A percentile compares a stretch with the other conserved stretches of the same genome.
phyloP scores from a whole-genome alignment of 2,329 filamentous ascomycete species.

The Chaetomiaceae sp. region DNA sequence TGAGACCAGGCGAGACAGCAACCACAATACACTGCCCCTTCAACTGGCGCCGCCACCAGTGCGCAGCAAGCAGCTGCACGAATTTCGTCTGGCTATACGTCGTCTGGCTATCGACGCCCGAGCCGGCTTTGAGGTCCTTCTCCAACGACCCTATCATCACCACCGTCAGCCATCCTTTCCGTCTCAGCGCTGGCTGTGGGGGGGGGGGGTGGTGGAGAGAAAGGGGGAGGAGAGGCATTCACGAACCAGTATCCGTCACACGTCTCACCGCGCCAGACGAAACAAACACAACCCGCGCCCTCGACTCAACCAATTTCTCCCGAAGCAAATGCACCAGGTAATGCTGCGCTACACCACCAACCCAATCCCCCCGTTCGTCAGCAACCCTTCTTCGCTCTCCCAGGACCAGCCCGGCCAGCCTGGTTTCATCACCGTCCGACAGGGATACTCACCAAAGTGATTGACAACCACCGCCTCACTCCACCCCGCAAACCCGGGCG shows the following conservation, averaged over 20 bases:
- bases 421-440: too few species aligned
- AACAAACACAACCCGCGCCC: slow-evolving; percentile 46
- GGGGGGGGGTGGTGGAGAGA: too few species aligned
- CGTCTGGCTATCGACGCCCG: slow-evolving; percentile 29
- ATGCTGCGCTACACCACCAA: slow-evolving; percentile 42
- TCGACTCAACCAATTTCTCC: slow-evolving; percentile 44
- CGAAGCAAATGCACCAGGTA: slow-evolving; percentile 48
- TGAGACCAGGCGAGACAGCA: slow-evolving; percentile 50
- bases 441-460: slow-evolving; percentile 35
- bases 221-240: too few species aligned
- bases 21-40: slow-evolving; percentile 41
- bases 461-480: slow-evolving; percentile 49
- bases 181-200: too few species aligned
- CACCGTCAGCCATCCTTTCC: too few species aligned
- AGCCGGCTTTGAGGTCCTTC: slow-evolving; percentile 37
- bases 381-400: too few species aligned
- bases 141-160: slow-evolving; percentile 34
- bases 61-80: slow-evolving; percentile 45
- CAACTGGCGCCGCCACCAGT: slow-evolving; percentile 55
- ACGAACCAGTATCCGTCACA: slow-evolving; percentile 38
- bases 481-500: slow-evolving; percentile 45
- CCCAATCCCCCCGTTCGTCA: too few species aligned
- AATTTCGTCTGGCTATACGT: slow-evolving; percentile 48
- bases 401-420: too few species aligned
- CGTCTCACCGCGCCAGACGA: slow-evolving; percentile 46